These are phyloP conservation scores for Linaria vulgaris DNA, from an alignment of 257 asterid species.

Conservation along the genomic window DNA sequence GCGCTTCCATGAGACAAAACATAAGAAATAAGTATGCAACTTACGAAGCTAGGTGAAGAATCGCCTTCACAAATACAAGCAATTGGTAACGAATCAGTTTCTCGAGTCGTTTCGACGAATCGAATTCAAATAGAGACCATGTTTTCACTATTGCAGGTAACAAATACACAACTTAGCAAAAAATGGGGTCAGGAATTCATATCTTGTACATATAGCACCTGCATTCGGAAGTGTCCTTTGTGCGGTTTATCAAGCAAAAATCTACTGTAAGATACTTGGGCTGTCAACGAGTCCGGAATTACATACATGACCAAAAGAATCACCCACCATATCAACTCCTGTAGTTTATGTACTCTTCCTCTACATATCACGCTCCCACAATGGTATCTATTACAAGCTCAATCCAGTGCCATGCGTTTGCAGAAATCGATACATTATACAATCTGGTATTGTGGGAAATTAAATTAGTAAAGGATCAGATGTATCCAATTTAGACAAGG, in stretches of 20 bases:
- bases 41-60: too few relatives aligned
- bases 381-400: conserved; percentile 27
- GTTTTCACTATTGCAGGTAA: background rate
- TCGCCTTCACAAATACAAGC: background rate
- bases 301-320: conserved; percentile 13
- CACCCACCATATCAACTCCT: conserved; percentile 21
- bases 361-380: conserved; percentile 30
- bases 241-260: background rate
- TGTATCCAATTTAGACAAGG: background rate
- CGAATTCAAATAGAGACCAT: background rate
- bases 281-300: too few relatives aligned
- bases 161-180: background rate
- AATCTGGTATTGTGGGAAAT: conserved; percentile 10
- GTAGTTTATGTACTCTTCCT: conserved; percentile 20
- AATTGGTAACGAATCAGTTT: background rate
- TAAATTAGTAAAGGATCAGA: conserved; percentile 14
- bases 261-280: too few relatives aligned
- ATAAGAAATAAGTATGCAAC: too few relatives aligned
- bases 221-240: too few relatives aligned
- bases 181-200: background rate
- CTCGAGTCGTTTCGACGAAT: background rate
- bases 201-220: background rate
- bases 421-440: conserved; percentile 12
- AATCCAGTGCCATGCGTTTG: conserved; percentile 24
- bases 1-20: too few relatives aligned